phyloP scores from a whole-genome alignment of 345 rosid genomes.

The Populus tremula region DNA sequence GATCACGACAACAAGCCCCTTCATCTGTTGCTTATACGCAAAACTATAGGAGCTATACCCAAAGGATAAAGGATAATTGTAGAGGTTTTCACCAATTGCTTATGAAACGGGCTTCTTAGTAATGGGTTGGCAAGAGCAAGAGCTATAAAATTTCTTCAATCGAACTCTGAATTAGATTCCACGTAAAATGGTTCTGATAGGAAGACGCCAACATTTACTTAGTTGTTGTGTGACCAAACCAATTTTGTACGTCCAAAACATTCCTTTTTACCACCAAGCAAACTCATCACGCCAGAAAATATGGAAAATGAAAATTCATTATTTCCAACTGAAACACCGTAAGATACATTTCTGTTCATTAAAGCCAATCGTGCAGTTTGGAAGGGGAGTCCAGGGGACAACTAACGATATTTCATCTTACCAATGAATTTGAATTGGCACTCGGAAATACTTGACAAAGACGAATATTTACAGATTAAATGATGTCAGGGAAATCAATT shows the following conservation, averaged over 20 bases:
- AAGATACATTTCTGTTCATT: neutral
- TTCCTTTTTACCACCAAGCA: neutral
- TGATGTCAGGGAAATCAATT: conserved; percentile 19
- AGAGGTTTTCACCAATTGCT: neutral
- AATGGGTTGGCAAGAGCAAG: neutral
- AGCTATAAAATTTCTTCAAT: neutral
- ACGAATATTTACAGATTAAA: conserved; percentile 39
- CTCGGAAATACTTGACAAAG: conserved; percentile 10
- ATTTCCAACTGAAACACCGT: neutral
- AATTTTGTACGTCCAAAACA: neutral
- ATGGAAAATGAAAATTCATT: neutral
- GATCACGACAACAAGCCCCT: neutral
- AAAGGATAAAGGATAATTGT: neutral
- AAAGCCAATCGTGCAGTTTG: neutral
- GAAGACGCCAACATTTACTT: neutral
- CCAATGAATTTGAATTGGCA: conserved; percentile 37
- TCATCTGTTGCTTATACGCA: neutral
- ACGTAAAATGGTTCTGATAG: neutral
- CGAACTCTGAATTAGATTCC: neutral
- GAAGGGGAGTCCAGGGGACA: neutral
- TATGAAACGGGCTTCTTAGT: neutral
- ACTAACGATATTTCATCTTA: neutral
- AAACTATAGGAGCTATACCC: neutral
- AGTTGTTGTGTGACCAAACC: neutral
- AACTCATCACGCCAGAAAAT: neutral